These are phyloP conservation scores for Aristolochia californica DNA, from an alignment of 164 flowering plant genomes.

Conservation along the genomic window DNA sequence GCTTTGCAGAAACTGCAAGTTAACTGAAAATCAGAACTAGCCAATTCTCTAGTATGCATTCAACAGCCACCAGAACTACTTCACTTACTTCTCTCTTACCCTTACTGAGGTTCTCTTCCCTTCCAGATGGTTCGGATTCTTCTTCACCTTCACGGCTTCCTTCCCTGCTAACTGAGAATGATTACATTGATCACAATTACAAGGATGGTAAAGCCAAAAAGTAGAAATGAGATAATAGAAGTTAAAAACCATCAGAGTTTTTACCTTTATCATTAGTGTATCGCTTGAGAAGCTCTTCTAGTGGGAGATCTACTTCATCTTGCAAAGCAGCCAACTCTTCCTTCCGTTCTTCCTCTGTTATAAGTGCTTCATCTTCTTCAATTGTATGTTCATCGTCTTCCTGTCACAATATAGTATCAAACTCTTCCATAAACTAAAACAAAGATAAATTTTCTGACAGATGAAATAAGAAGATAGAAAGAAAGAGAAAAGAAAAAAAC, in stretches of 20 bases:
- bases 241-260: background rate
- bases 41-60: background rate
- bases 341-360: constrained; percentile 74
- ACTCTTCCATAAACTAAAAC: no score
- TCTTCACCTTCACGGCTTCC: constrained; percentile 28
- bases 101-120: constrained; percentile 12
- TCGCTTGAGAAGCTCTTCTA: constrained; percentile 79
- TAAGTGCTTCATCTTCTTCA: constrained; percentile 87
- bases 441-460: background rate
- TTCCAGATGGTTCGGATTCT: constrained; percentile 7
- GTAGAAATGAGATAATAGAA: background rate
- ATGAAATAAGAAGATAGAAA: background rate
- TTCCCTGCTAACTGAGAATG: constrained; percentile 41
- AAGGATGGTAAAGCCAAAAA: constrained; percentile 2
- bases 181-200: constrained; percentile 12
- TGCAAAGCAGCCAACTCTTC: constrained; percentile 82
- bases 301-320: constrained; percentile 70
- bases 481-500: constrained; percentile 12
- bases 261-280: constrained; percentile 43
- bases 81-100: constrained; percentile 13
- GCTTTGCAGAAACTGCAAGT: constrained; percentile 2
- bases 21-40: constrained; percentile 6
- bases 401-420: constrained; percentile 22
- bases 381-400: constrained; percentile 93
- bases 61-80: background rate